Percentiles rank a stretch among this genome's conserved stretches.
Evolutionary conservation across 106 monocot species (phyloP).

Genomic region (Alisma plantagoaquatica): DNA sequence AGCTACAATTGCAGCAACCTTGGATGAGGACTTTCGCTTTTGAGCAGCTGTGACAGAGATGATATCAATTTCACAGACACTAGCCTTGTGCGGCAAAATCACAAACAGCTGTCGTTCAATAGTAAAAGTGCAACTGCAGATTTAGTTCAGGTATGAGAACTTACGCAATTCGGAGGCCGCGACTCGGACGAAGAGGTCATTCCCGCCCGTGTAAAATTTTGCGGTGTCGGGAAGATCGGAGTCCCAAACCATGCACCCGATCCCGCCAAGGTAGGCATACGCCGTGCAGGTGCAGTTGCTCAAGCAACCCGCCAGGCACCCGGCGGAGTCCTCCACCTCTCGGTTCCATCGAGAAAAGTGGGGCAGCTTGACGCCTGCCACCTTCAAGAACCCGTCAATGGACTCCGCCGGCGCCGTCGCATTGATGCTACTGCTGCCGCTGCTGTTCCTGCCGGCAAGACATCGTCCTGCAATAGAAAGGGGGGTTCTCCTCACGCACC

Average conservation of each 20-base stretch:
- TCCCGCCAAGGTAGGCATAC: not conserved
- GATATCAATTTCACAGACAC: not conserved
- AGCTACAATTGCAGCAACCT: no score
- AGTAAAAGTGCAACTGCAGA: not conserved
- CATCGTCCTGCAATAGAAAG: not conserved
- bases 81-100: not conserved
- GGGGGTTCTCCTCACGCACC: not conserved
- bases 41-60: not conserved
- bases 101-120: not conserved
- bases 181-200: not conserved
- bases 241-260: constrained; percentile 2
- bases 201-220: not conserved
- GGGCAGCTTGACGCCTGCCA: not conserved
- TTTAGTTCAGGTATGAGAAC: not conserved
- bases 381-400: not conserved
- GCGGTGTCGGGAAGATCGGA: not conserved
- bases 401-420: not conserved
- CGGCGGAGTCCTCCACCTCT: not conserved
- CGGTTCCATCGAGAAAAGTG: not conserved
- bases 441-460: not conserved
- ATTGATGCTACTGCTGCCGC: not conserved
- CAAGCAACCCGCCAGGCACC: not conserved
- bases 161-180: not conserved
- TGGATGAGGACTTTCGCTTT: not conserved
- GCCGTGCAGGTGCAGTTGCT: not conserved